Conservation (phyloP, 495 filamentous ascomycete species). For the Lasiosphaeris hirsuta region DNA sequence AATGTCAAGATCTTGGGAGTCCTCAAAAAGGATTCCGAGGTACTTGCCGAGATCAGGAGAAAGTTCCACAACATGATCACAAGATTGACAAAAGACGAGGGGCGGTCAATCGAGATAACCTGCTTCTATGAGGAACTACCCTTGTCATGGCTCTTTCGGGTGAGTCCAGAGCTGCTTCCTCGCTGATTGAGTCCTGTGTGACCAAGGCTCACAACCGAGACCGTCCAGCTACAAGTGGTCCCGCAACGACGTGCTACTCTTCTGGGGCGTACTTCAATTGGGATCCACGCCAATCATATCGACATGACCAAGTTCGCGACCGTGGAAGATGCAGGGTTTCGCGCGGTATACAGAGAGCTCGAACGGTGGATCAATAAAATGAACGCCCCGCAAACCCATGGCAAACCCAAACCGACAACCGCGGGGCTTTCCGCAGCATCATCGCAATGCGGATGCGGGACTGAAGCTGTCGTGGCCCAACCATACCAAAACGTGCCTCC, state of each 20-base stretch:
- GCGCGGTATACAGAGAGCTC: not conserved
- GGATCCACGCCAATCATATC: not conserved
- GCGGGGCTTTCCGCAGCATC: too few species aligned
- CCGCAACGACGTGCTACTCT: not conserved
- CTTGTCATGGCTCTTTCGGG: not conserved
- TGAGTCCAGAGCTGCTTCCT: too few species aligned
- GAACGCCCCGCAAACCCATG: not conserved
- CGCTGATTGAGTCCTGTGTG: too few species aligned
- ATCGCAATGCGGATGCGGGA: not conserved
- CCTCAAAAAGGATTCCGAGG: not conserved
- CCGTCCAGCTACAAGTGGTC: not conserved
- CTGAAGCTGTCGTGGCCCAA: too few species aligned
- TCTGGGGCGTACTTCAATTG: not conserved
- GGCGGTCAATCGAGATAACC: not conserved
- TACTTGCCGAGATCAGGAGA: not conserved
- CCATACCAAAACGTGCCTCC: too few species aligned
- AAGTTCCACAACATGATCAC: not conserved
- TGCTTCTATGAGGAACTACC: conserved; percentile 1
- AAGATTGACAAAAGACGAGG: not conserved
- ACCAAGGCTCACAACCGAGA: too few species aligned
- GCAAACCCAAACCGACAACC: not conserved
- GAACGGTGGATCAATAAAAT: not conserved
- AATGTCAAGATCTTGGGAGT: not conserved
- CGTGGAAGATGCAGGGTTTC: not conserved
- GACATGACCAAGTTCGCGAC: not conserved